phyloP scores from a whole-genome alignment of 306 rosid species.

The Senna siamea region DNA sequence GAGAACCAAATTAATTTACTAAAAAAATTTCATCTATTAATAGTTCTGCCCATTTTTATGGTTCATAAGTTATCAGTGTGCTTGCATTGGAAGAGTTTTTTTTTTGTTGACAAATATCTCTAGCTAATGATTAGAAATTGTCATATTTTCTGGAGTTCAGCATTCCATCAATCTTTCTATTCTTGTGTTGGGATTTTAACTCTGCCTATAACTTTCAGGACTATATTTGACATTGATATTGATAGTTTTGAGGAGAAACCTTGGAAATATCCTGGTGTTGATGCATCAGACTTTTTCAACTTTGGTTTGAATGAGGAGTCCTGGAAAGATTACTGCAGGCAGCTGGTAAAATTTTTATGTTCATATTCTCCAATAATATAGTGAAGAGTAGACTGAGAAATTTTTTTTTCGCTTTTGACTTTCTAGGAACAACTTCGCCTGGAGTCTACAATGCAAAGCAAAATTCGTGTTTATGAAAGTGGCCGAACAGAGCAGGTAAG shows the following conservation, averaged over 20 bases:
- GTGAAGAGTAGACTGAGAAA: conserved; percentile 32
- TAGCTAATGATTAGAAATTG: background rate
- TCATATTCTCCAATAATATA: conserved; percentile 15
- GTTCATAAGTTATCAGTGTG: background rate
- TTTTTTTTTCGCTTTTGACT: conserved; percentile 24
- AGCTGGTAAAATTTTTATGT: conserved; percentile 69
- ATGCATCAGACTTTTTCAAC: conserved; percentile 87
- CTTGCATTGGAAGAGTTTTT: background rate
- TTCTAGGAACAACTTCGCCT: conserved; percentile 93
- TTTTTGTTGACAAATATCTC: conserved; percentile 24
- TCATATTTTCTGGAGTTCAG: background rate
- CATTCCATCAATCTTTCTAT: conserved; percentile 1
- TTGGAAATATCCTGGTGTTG: conserved; percentile 86
- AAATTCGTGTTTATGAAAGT: conserved; percentile 96
- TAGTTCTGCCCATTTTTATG: background rate
- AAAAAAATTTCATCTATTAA: background rate
- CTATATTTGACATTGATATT: conserved; percentile 90
- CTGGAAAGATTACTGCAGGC: conserved; percentile 98
- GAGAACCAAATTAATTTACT: too few relatives aligned
- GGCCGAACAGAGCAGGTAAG: conserved; percentile 93
- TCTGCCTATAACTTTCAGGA: conserved; percentile 62
- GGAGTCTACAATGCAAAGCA: conserved; percentile 99
- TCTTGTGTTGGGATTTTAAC: conserved; percentile 19
- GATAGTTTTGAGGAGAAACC: conserved; percentile 95
- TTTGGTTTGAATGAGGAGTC: conserved; percentile 91